These are phyloP conservation scores for Penicillium desertorum DNA, from an alignment of 495 filamentous ascomycete species.

Conservation along the genomic window DNA sequence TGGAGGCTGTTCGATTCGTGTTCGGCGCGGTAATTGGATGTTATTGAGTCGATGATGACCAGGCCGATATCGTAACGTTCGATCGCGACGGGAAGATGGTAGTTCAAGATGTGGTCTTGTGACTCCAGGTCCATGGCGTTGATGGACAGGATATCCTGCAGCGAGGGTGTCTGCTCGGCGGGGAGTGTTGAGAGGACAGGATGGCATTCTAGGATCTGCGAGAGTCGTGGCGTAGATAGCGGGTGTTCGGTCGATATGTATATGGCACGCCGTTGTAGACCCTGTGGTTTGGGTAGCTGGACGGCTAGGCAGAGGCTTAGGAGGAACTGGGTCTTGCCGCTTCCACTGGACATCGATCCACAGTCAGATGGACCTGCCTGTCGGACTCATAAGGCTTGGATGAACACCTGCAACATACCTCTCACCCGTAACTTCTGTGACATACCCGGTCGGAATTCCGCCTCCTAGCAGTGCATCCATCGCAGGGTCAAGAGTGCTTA, in stretches of 20 bases:
- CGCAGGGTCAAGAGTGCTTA: conserved; percentile 75
- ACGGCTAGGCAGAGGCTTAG: conserved; percentile 77
- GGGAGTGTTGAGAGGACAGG: conserved; percentile 56
- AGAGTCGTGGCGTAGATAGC: conserved; percentile 74
- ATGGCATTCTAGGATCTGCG: conserved; percentile 71
- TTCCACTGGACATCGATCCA: conserved; percentile 57
- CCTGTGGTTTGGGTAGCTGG: conserved; percentile 73
- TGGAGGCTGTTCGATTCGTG: conserved; percentile 47
- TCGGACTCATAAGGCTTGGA: neutral
- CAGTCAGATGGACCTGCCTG: conserved; percentile 21
- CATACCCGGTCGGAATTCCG: conserved; percentile 77
- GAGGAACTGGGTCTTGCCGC: conserved; percentile 95
- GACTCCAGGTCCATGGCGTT: conserved; percentile 88
- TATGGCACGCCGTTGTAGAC: conserved; percentile 66
- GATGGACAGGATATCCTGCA: conserved; percentile 71
- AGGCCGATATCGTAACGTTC: conserved; percentile 71
- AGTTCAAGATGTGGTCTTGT: conserved; percentile 91
- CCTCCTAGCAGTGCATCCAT: conserved; percentile 78
- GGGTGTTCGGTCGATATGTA: conserved; percentile 96
- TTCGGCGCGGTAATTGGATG: conserved; percentile 92
- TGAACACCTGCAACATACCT: conserved; percentile 49
- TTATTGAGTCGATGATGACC: conserved; percentile 83
- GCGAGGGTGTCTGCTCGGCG: conserved; percentile 55
- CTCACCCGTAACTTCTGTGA: conserved; percentile 92
- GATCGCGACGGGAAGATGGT: conserved; percentile 86